Evolutionary conservation across 257 asterid species (phyloP).

Genomic region (Primulina tabacum): DNA sequence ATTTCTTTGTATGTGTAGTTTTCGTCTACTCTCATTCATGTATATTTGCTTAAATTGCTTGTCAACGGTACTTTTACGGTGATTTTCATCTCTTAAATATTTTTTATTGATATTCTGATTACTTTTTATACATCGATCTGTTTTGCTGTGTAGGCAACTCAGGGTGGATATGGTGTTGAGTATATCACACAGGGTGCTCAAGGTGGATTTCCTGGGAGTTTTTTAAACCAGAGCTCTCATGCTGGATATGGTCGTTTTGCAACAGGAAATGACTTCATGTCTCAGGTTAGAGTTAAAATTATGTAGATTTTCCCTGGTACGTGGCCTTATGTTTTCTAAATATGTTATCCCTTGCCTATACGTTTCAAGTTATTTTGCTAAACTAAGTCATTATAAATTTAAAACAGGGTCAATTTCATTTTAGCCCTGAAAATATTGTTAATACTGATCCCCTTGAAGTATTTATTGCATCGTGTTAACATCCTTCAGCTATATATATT

Average conservation of each 20-base stretch:
- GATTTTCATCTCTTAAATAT: slow-evolving; percentile 1
- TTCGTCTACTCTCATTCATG: slow-evolving; percentile 9
- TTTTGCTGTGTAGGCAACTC: slow-evolving; percentile 65
- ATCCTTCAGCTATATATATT: no score
- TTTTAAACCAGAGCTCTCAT: slow-evolving; percentile 78
- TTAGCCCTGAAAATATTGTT: background rate
- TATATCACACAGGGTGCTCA: slow-evolving; percentile 79
- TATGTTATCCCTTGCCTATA: background rate
- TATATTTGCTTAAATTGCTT: slow-evolving; percentile 13
- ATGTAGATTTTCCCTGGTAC: background rate
- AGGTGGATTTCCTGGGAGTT: slow-evolving; percentile 89
- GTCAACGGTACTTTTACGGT: slow-evolving; percentile 3
- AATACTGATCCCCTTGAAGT: no score
- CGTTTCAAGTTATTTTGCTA: background rate
- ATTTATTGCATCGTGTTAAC: no score
- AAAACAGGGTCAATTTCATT: background rate
- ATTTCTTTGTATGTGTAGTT: slow-evolving; percentile 5
- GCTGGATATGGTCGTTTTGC: slow-evolving; percentile 84
- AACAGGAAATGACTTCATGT: slow-evolving; percentile 93
- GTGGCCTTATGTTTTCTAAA: background rate
- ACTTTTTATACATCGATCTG: slow-evolving; percentile 19
- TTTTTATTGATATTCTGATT: slow-evolving; percentile 12
- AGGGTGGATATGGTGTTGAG: slow-evolving; percentile 83
- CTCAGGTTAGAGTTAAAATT: slow-evolving; percentile 64
- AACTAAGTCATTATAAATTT: background rate